A percentile compares a stretch with the other conserved stretches of the same genome.
These are phyloP conservation scores for Kwoniella sp. DNA, from an alignment of 768 basidiomycete genomes.

Conservation along the genomic window DNA sequence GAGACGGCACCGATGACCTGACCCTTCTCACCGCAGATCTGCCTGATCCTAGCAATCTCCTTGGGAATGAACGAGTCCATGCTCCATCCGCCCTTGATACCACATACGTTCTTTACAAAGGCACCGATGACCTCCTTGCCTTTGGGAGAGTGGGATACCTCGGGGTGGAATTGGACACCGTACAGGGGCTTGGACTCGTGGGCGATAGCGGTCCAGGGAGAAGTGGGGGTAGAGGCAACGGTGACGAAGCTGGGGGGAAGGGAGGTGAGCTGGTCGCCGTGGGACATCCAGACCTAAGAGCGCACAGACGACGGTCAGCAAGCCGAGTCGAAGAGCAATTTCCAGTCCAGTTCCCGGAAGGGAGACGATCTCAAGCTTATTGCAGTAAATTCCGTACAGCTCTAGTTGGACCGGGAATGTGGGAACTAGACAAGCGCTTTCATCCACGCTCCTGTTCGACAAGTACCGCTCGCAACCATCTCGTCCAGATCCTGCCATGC, in stretches of 20 bases:
- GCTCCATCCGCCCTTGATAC: conserved; percentile 81
- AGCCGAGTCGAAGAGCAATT: too few species aligned
- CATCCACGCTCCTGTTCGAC: too few species aligned
- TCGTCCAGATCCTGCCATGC: too few species aligned
- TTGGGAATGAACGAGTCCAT: conserved; percentile 99
- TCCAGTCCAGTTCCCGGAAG: too few species aligned
- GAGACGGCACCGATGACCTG: conserved; percentile 97
- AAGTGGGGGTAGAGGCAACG: conserved; percentile 81
- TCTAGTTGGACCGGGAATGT: background rate
- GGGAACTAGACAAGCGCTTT: too few species aligned
- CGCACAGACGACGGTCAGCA: background rate
- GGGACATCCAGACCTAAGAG: conserved; percentile 97
- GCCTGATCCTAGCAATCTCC: conserved; percentile 87
- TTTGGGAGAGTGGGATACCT: conserved; percentile 89
- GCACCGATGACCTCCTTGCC: conserved; percentile 86
- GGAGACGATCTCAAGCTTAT: too few species aligned
- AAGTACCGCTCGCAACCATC: too few species aligned
- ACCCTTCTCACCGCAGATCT: conserved; percentile 90
- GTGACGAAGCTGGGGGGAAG: conserved; percentile 81
- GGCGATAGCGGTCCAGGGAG: conserved; percentile 90
- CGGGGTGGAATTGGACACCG: conserved; percentile 98
- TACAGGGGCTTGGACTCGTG: conserved; percentile 87
- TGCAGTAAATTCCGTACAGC: background rate
- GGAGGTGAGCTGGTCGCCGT: conserved; percentile 86
- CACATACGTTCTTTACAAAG: conserved; percentile 83